phyloP scores from a whole-genome alignment of 768 basidiomycete genomes.

The Aureoboletus auriporus region DNA sequence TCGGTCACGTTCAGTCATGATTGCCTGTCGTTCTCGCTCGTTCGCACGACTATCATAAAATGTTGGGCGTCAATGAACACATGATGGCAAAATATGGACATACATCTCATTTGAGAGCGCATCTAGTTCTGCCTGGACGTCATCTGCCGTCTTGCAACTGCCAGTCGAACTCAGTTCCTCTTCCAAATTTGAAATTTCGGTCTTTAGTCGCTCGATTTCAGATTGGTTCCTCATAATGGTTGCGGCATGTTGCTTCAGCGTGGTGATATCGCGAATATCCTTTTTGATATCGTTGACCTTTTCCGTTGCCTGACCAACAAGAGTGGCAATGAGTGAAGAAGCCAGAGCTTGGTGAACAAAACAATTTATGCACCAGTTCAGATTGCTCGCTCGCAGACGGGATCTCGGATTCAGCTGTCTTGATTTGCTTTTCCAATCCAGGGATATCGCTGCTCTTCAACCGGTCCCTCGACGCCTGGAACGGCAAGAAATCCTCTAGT shows the following conservation, averaged over 20 bases:
- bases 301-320: conserved; percentile 42
- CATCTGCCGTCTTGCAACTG: conserved; percentile 76
- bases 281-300: conserved; percentile 50
- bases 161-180: conserved; percentile 66
- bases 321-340: neutral
- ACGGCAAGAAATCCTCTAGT: conserved; percentile 57
- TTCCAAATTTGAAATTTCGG: conserved; percentile 65
- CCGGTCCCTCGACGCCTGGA: conserved; percentile 50
- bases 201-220: conserved; percentile 55
- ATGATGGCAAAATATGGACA: neutral
- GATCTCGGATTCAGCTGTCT: conserved; percentile 50
- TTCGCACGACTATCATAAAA: conserved; percentile 48
- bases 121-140: conserved; percentile 78
- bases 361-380: conserved; percentile 52
- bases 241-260: conserved; percentile 57
- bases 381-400: conserved; percentile 49
- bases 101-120: conserved; percentile 45
- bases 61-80: neutral
- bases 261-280: conserved; percentile 56
- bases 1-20: conserved; percentile 61
- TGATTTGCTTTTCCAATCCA: conserved; percentile 56
- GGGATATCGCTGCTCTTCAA: conserved; percentile 65
- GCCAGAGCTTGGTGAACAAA: neutral
- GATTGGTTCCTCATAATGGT: conserved; percentile 55
- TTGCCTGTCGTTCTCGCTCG: conserved; percentile 57